Percentiles rank a stretch among this genome's conserved stretches.
phyloP scores from a whole-genome alignment of 2,329 filamentous ascomycete genomes.

The Talaromyces sp. region DNA sequence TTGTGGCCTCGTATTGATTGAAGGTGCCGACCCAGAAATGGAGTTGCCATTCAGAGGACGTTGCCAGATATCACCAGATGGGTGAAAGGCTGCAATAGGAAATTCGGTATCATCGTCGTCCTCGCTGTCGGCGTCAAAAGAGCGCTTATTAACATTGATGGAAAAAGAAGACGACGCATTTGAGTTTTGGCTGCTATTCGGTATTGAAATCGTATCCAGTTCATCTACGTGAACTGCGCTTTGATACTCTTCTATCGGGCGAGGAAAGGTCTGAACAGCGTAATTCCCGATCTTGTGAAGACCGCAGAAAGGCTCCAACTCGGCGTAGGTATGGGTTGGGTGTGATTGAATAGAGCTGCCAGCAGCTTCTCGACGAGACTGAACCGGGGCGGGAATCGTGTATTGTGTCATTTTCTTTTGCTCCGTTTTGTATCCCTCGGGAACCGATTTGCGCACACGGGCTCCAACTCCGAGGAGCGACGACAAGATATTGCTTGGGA shows the following conservation, averaged over 20 bases:
- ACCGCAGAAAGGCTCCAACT: constrained; percentile 76
- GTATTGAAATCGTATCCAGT: constrained; percentile 33
- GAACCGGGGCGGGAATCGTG: neutral
- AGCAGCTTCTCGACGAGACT: neutral
- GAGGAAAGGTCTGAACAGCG: constrained; percentile 50
- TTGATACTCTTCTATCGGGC: constrained; percentile 21
- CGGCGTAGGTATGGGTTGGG: constrained; percentile 34
- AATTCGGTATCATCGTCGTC: constrained; percentile 25
- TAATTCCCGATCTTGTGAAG: constrained; percentile 69
- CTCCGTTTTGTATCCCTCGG: constrained; percentile 84
- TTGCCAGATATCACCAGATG: constrained; percentile 21
- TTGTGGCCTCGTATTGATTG: constrained; percentile 2
- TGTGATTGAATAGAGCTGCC: neutral
- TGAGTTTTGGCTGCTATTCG: constrained; percentile 36
- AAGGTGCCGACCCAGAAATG: neutral
- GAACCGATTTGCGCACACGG: constrained; percentile 87
- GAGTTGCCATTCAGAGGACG: constrained; percentile 16
- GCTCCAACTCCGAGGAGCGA: constrained; percentile 89
- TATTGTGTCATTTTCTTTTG: constrained; percentile 23
- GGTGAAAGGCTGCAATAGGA: neutral
- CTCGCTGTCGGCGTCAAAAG: constrained; percentile 33
- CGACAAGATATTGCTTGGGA: constrained; percentile 66
- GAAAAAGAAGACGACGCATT: constrained; percentile 18
- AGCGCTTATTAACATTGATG: constrained; percentile 32
- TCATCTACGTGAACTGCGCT: constrained; percentile 27